Evolutionary conservation across 345 rosid species (phyloP).

Genomic region (Aquilaria malaccensis): DNA sequence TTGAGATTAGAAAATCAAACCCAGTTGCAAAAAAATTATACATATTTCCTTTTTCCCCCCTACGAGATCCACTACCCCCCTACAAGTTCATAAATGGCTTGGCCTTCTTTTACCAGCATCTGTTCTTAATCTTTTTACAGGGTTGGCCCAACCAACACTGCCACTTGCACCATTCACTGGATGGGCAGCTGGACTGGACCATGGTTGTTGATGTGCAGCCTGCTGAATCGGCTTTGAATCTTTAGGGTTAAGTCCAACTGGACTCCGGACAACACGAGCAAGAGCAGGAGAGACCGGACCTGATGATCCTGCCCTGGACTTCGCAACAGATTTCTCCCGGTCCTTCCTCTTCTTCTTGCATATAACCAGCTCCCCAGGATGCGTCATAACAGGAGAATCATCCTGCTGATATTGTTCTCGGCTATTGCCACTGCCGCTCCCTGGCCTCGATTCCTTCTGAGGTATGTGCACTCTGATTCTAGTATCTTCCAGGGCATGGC

Average conservation of each 20-base stretch:
- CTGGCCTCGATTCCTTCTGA: slow-evolving; percentile 64
- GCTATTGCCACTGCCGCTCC: slow-evolving; percentile 37
- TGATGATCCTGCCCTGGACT: slow-evolving; percentile 54
- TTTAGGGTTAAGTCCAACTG: slow-evolving; percentile 42
- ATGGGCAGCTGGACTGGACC: slow-evolving; percentile 63
- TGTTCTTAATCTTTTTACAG: slow-evolving; percentile 91
- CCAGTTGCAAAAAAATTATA: slow-evolving; percentile 13
- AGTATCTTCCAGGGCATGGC: slow-evolving; percentile 44
- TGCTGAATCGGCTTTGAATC: slow-evolving; percentile 46
- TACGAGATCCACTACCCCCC: slow-evolving; percentile 15
- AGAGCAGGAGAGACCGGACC: slow-evolving; percentile 80
- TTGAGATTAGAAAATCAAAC: slow-evolving; percentile 15
- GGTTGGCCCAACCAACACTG: slow-evolving; percentile 95
- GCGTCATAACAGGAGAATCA: slow-evolving; percentile 58
- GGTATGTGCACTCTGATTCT: slow-evolving; percentile 66
- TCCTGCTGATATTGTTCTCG: slow-evolving; percentile 51
- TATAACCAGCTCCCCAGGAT: slow-evolving; percentile 90
- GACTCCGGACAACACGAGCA: slow-evolving; percentile 57
- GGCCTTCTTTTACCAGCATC: slow-evolving; percentile 92
- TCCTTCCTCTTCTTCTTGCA: slow-evolving; percentile 99
- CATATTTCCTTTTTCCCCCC: slow-evolving; percentile 5
- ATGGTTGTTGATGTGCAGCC: slow-evolving; percentile 49
- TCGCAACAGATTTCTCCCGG: slow-evolving; percentile 64
- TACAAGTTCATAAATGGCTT: slow-evolving; percentile 53
- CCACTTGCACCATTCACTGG: slow-evolving; percentile 50